Percentiles rank a stretch among this genome's conserved stretches.
phyloP scores from a whole-genome alignment of 1,139 yeast species.

The Suhomyces choctaworum region DNA sequence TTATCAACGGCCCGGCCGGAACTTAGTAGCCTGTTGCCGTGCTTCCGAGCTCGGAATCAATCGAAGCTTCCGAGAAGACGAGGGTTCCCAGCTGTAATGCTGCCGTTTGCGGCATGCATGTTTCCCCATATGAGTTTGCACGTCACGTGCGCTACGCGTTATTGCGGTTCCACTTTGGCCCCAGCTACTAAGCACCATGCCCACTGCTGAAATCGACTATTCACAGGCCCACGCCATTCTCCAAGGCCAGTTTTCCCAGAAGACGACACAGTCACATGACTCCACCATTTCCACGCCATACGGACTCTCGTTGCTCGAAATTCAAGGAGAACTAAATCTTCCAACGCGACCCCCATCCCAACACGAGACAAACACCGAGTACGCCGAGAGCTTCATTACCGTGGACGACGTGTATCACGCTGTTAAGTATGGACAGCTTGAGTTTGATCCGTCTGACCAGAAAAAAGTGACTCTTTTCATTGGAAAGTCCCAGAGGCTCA shows the following conservation, averaged over 20 bases:
- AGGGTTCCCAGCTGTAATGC: too few relatives aligned
- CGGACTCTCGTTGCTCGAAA: constrained; percentile 63
- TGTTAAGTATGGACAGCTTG: constrained; percentile 59
- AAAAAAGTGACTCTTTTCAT: constrained; percentile 56
- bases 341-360: constrained; percentile 43
- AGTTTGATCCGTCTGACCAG: constrained; percentile 46
- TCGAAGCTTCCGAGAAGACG: too few relatives aligned
- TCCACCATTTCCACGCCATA: constrained; percentile 48
- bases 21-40: too few relatives aligned
- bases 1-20: too few relatives aligned
- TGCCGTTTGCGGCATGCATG: too few relatives aligned
- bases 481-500: constrained; percentile 64
- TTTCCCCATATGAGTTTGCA: too few relatives aligned
- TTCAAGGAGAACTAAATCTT: constrained; percentile 67
- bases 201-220: constrained; percentile 32
- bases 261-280: constrained; percentile 4
- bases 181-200: too few relatives aligned
- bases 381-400: constrained; percentile 29
- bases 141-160: too few relatives aligned
- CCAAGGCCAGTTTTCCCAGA: constrained; percentile 6
- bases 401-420: constrained; percentile 46
- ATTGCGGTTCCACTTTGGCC: too few relatives aligned
- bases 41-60: too few relatives aligned
- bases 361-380: constrained; percentile 24
- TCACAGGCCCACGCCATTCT: constrained; percentile 24